Percentiles rank a stretch among this genome's conserved stretches.
phyloP scores from a whole-genome alignment of 352 stramenopile species.

The Phytopythium boreale region DNA sequence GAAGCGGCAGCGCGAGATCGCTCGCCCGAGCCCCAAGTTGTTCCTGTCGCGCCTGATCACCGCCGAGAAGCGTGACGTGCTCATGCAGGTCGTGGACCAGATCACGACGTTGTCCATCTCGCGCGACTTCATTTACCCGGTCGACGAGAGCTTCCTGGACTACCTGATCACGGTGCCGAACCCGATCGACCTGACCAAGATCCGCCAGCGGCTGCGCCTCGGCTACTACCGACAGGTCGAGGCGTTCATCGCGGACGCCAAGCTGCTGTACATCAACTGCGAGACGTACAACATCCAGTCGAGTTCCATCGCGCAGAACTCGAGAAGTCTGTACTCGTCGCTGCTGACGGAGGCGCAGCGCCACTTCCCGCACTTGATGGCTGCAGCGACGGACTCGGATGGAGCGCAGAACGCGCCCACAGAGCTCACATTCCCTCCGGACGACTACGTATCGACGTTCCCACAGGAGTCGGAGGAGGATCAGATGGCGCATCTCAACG shows the following conservation, averaged over 20 bases:
- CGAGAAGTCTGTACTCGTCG: constrained; percentile 57
- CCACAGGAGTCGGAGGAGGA: constrained; percentile 29
- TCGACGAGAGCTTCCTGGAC: constrained; percentile 69
- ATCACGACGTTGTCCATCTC: constrained; percentile 71
- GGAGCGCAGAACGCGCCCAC: no score
- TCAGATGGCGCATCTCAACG: constrained; percentile 15
- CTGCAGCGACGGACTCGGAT: neutral
- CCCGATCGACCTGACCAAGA: constrained; percentile 81
- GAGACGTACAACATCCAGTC: constrained; percentile 84
- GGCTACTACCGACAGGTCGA: constrained; percentile 86
- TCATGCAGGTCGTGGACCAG: constrained; percentile 56
- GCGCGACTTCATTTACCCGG: constrained; percentile 77
- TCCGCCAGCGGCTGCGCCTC: constrained; percentile 54
- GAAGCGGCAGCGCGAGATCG: constrained; percentile 41
- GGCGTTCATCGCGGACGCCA: constrained; percentile 72
- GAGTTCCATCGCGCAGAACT: constrained; percentile 80
- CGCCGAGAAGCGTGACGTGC: constrained; percentile 33
- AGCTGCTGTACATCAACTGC: constrained; percentile 74
- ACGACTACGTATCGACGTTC: constrained; percentile 53
- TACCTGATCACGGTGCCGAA: constrained; percentile 84
- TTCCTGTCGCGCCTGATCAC: constrained; percentile 53
- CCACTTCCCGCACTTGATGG: constrained; percentile 49
- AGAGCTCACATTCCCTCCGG: constrained; percentile 34
- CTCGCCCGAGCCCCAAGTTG: constrained; percentile 31
- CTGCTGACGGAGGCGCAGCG: constrained; percentile 59